These are phyloP conservation scores for Zymoseptoria pseudotritici DNA, from an alignment of 2,329 filamentous ascomycete genomes.

Conservation along the genomic window DNA sequence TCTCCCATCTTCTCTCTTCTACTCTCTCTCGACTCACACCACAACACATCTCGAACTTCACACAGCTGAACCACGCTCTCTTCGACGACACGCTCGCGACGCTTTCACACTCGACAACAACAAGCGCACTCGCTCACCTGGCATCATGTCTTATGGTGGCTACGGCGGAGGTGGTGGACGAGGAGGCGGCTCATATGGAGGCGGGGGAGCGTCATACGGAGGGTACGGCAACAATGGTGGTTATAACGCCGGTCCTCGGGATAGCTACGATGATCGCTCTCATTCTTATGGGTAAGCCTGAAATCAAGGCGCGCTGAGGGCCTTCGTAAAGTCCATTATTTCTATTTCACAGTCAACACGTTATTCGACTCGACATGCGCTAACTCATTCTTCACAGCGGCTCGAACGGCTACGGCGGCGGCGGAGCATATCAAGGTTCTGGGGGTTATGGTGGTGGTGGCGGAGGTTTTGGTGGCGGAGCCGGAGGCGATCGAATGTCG, in stretches of 20 bases:
- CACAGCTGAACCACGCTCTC: not conserved
- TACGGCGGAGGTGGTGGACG: constrained; percentile 38
- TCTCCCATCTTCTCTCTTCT: not conserved
- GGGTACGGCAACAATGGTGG: constrained; percentile 44
- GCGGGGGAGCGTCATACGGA: constrained; percentile 18
- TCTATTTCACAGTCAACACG: not conserved
- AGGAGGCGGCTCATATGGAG: constrained; percentile 26
- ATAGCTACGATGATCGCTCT: constrained; percentile 28
- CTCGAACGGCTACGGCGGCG: constrained; percentile 30
- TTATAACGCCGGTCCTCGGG: constrained; percentile 40
- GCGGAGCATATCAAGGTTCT: too few relatives aligned
- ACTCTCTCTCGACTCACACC: not conserved
- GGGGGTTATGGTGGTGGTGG: constrained; percentile 28
- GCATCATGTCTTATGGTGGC: constrained; percentile 60
- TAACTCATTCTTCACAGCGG: constrained; percentile 17
- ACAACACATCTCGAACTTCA: not conserved
- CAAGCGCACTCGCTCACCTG: not conserved
- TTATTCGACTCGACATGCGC: constrained; percentile 6
- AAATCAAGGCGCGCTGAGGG: constrained; percentile 34
- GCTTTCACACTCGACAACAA: not conserved
- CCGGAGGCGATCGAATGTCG: constrained; percentile 88
- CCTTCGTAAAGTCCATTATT: constrained; percentile 15
- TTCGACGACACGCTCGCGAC: not conserved
- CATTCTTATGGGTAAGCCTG: constrained; percentile 41
- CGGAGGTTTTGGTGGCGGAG: constrained; percentile 44